Base-by-base conservation (phyloP, 1,284 basidiomycete genomes). In the Cryptococcus amylolentus region DNA sequence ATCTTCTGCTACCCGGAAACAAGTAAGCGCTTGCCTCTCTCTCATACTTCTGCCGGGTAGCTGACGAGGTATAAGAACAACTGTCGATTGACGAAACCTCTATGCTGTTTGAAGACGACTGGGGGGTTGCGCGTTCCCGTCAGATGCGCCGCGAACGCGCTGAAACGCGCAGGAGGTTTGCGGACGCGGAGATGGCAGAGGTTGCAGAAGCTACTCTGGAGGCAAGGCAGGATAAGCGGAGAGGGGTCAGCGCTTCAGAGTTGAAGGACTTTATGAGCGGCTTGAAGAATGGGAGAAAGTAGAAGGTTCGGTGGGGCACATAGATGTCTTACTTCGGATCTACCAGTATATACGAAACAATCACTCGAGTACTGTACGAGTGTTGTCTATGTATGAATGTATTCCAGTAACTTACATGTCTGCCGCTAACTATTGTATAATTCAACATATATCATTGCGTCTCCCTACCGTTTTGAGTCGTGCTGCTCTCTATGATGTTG, bases 1-100 rank as follows among this genome's bases (percentile, higher is more conserved):
- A 38, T 51, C 37, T 65, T 61, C 51, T 65, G 62, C 51, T 65
- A 62, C 52, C 66, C 66, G 5, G 66, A 68, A 46, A 61, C 61
- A 16, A 61, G 56, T 57, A 40, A 57, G 59, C 20, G 20, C 20
- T 55, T 14, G 3, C 40, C 16, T n/a, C 14, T 31, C 7, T 31
- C 3, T 31, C 20, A 20, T 20, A 20, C 20, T 20, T 20, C 20
- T 20, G 20, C 20, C 1, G 20, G 20, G 20, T 2, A 2, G 20
- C 20, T 20, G 1, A 20, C 20, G 20, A 20, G 20, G 20, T 20
- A 20, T 20, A 20, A 20, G 31, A 31, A 31, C 31, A 7, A 10
- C 31, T 31, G 7, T 31, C 18, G 7, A n/a, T 37, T 50, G 51
- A 62, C 55, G 20, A 54, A 54, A 58, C 56, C 1, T 14, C 37